Conservation (phyloP, 2,329 filamentous ascomycete species). For the Elsinoe batatas region DNA sequence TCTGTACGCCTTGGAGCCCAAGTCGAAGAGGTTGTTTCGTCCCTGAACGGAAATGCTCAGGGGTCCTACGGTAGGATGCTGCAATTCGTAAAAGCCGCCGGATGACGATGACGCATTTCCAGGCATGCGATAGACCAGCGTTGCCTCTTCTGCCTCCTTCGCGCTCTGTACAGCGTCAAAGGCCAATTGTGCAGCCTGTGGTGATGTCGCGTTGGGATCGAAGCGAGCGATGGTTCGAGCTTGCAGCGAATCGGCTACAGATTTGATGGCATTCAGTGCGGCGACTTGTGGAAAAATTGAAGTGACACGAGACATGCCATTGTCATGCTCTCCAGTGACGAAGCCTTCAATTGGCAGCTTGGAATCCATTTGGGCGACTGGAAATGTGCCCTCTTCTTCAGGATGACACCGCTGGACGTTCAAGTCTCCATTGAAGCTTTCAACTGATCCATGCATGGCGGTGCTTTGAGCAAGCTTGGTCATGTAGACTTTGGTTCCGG, state of each 20-base stretch:
- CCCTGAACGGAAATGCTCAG: slow-evolving; percentile 32
- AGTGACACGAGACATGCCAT: slow-evolving; percentile 21
- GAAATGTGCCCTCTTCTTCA: slow-evolving; percentile 11
- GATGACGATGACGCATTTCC: slow-evolving; percentile 21
- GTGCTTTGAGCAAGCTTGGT: background rate
- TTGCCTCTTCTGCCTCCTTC: slow-evolving; percentile 59
- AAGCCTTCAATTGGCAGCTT: slow-evolving; percentile 21
- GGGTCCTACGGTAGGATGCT: slow-evolving; percentile 36
- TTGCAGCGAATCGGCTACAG: slow-evolving; percentile 35
- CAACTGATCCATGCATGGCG: slow-evolving; percentile 3
- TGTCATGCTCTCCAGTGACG: slow-evolving; percentile 23
- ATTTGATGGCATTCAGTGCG: slow-evolving; percentile 36
- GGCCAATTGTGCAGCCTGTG: slow-evolving; percentile 50
- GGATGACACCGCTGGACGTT: slow-evolving; percentile 15
- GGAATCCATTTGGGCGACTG: slow-evolving; percentile 14
- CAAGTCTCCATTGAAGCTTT: slow-evolving; percentile 8
- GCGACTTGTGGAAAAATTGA: slow-evolving; percentile 40
- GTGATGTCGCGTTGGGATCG: slow-evolving; percentile 56
- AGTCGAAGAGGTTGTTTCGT: slow-evolving; percentile 15
- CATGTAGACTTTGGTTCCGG: slow-evolving; percentile 6
- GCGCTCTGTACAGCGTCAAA: slow-evolving; percentile 51
- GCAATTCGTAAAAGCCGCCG: slow-evolving; percentile 34
- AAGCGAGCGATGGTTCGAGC: slow-evolving; percentile 49
- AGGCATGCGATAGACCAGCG: slow-evolving; percentile 53
- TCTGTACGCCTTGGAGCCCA: background rate